phyloP scores from a whole-genome alignment of 495 filamentous ascomycete species.

The Bathelium albidoporum region DNA sequence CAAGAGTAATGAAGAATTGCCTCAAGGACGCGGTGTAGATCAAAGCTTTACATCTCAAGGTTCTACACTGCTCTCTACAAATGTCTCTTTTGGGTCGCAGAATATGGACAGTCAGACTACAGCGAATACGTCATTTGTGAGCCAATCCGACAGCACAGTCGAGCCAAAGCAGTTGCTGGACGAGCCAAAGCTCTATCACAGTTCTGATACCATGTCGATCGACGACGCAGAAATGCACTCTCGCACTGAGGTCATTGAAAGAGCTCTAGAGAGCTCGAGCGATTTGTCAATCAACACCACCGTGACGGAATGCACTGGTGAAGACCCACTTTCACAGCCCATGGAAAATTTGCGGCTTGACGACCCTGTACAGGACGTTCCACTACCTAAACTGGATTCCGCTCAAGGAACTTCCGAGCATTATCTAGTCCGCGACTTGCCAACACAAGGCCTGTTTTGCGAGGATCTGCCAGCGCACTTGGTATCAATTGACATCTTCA shows the following conservation, averaged over 20 bases:
- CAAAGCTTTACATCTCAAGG: background rate
- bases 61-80: background rate
- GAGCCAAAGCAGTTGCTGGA: background rate
- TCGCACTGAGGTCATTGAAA: background rate
- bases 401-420: background rate
- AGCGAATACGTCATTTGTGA: conserved; percentile 3
- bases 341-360: background rate
- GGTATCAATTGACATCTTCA: background rate
- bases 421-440: conserved; percentile 1
- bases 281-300: background rate
- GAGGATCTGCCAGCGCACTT: background rate
- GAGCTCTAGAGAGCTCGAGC: background rate
- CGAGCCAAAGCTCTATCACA: background rate
- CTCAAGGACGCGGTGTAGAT: background rate
- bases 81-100: background rate
- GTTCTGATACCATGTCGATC: background rate
- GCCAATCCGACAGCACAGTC: background rate
- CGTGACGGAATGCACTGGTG: background rate
- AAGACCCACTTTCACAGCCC: background rate
- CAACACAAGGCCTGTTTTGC: background rate
- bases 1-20: background rate
- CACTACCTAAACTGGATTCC: background rate
- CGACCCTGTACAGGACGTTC: background rate
- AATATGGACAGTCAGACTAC: background rate
- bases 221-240: background rate